Percentiles rank a stretch among this genome's conserved stretches.
These are phyloP conservation scores for Wallacemonas collosoma DNA, from an alignment of 208 protist genomes.

Conservation along the genomic window DNA sequence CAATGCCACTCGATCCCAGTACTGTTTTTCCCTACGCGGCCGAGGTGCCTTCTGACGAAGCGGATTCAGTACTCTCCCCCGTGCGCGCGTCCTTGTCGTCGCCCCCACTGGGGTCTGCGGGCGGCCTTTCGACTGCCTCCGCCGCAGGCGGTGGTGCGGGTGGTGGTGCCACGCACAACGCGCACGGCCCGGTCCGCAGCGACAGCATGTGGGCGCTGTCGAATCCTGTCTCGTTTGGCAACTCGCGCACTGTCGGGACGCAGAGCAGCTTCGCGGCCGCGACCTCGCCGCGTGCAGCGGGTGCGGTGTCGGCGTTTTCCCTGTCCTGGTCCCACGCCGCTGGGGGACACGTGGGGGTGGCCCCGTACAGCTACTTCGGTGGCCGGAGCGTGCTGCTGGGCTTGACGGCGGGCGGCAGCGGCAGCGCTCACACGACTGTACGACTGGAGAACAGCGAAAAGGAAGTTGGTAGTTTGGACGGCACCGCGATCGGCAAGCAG, in stretches of 20 bases:
- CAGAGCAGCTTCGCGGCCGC: not conserved
- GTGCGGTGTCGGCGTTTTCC: not conserved
- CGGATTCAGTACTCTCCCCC: not conserved
- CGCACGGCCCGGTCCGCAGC: not conserved
- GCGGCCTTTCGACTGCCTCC: not conserved
- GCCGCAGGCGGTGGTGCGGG: not conserved
- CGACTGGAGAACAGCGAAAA: not conserved
- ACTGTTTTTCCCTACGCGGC: not conserved
- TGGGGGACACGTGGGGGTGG: no score
- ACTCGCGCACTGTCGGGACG: not conserved
- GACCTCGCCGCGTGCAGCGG: no score
- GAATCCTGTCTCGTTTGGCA: not conserved
- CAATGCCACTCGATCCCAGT: not conserved
- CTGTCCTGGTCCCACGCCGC: not conserved
- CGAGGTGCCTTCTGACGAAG: not conserved
- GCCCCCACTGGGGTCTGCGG: not conserved
- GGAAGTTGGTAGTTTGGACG: not conserved
- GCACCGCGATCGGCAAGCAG: not conserved
- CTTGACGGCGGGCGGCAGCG: not conserved
- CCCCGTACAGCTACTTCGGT: constrained; percentile 14
- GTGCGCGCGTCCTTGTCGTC: not conserved
- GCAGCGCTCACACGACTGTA: not conserved
- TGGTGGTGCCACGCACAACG: not conserved
- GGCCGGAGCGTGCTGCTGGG: constrained; percentile 9
- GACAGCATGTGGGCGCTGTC: not conserved